Evolutionary conservation across 139 green algal species (phyloP).

Genomic region (Trebouxia sp.): DNA sequence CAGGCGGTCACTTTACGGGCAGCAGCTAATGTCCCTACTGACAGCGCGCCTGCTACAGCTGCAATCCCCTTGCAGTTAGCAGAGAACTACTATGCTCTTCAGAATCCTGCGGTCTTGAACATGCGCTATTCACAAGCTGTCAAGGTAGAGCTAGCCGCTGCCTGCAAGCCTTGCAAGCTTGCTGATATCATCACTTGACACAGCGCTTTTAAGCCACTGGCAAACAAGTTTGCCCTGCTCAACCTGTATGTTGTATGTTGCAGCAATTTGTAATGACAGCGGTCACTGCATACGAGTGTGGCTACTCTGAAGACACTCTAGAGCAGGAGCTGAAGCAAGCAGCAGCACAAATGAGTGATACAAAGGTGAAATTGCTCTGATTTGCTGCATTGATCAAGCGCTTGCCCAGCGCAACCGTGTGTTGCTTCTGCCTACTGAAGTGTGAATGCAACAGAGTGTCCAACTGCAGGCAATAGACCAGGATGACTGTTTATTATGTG

Average conservation of each 20-base stretch:
- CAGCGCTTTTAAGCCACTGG: neutral
- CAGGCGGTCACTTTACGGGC: neutral
- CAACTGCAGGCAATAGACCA: slow-evolving; percentile 17
- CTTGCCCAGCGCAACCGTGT: neutral
- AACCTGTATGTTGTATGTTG: neutral
- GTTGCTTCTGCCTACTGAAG: neutral
- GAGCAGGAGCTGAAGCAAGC: slow-evolving; percentile 37
- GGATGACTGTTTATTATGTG: slow-evolving; percentile 43
- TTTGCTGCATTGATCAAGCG: neutral
- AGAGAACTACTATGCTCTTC: slow-evolving; percentile 20
- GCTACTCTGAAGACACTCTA: slow-evolving; percentile 51
- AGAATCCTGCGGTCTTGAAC: slow-evolving; percentile 16
- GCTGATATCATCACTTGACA: neutral
- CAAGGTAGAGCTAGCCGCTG: neutral
- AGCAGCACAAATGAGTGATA: neutral
- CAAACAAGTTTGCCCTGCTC: neutral
- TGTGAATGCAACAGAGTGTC: neutral
- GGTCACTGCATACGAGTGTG: slow-evolving; percentile 66
- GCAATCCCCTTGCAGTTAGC: neutral
- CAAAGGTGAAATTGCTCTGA: neutral
- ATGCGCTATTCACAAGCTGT: slow-evolving; percentile 25
- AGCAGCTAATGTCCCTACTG: neutral
- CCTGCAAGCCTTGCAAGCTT: neutral
- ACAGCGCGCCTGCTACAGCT: neutral
- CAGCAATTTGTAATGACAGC: slow-evolving; percentile 54